A percentile compares a stretch with the other conserved stretches of the same genome.
phyloP scores from a whole-genome alignment of 352 stramenopile genomes.

The Phytopythium sindhum region DNA sequence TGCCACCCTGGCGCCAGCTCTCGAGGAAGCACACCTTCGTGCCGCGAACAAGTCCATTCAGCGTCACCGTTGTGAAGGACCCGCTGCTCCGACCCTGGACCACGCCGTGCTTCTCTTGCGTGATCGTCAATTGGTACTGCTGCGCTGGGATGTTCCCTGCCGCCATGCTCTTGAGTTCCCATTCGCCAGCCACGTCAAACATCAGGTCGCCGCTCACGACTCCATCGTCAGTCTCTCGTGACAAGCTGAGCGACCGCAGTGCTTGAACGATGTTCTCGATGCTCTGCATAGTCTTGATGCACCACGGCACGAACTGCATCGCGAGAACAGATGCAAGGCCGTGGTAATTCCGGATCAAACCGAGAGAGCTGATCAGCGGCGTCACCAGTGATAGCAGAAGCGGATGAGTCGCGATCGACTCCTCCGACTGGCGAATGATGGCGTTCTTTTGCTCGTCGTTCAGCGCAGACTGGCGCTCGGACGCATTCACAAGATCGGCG shows the following conservation, averaged over 20 bases:
- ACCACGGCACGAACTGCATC: conserved; percentile 78
- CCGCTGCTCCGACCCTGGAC: conserved; percentile 74
- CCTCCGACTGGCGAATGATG: conserved; percentile 23
- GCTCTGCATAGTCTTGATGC: conserved; percentile 57
- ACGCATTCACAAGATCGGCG: conserved; percentile 17
- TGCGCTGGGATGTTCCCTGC: conserved; percentile 84
- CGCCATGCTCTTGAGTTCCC: conserved; percentile 87
- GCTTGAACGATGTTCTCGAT: conserved; percentile 63
- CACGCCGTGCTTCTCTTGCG: conserved; percentile 55
- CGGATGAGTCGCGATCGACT: conserved; percentile 39
- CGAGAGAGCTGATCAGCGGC: conserved; percentile 62
- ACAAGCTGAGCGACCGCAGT: conserved; percentile 30
- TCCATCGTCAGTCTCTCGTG: conserved; percentile 17
- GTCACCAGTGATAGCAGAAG: conserved; percentile 59
- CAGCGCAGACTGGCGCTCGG: conserved; percentile 17
- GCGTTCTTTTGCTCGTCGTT: conserved; percentile 14
- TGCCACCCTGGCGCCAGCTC: conserved; percentile 86
- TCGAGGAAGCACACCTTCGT: conserved; percentile 85
- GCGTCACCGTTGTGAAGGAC: conserved; percentile 78
- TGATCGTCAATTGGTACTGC: conserved; percentile 79
- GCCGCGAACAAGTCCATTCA: conserved; percentile 67
- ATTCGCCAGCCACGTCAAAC: conserved; percentile 75
- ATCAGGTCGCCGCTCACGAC: conserved; percentile 34
- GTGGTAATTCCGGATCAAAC: conserved; percentile 65
- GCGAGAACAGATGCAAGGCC: conserved; percentile 62